Evolutionary conservation across 805 yeast genomes (phyloP).

Genomic region (Candida germanica): DNA sequence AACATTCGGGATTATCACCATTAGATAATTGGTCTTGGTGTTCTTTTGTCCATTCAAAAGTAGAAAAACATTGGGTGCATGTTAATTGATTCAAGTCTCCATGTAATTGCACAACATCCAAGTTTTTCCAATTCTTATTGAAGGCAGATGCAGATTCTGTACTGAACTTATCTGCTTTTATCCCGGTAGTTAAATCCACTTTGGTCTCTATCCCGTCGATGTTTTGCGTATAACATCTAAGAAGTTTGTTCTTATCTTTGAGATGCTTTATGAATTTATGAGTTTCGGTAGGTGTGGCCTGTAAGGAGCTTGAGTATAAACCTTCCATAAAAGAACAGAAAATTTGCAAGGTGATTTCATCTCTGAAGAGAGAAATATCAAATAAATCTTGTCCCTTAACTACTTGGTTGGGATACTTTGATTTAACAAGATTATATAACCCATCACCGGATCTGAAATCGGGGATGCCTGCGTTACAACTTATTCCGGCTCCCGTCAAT

Average conservation of each 20-base stretch:
- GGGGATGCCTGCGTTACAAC: conserved; percentile 96
- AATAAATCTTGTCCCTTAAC: conserved; percentile 88
- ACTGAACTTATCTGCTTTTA: conserved; percentile 30
- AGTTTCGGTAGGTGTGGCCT: conserved; percentile 79
- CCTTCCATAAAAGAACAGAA: conserved; percentile 89
- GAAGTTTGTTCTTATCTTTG: conserved; percentile 59
- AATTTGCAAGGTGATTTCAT: conserved; percentile 59
- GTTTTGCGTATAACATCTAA: conserved; percentile 91
- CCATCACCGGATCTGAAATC: conserved; percentile 88
- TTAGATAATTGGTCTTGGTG: conserved; percentile 45
- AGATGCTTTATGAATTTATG: conserved; percentile 68
- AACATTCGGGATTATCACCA: conserved; percentile 78
- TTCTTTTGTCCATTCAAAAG: conserved; percentile 59
- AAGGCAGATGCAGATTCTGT: conserved; percentile 17
- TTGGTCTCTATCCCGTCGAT: conserved; percentile 82
- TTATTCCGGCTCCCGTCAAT: conserved; percentile 94
- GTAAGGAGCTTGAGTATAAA: conserved; percentile 57
- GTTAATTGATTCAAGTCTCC: conserved; percentile 78
- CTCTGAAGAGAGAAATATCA: conserved; percentile 78
- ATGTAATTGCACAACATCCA: conserved; percentile 85
- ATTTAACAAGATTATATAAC: conserved; percentile 69
- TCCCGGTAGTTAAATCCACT: conserved; percentile 61
- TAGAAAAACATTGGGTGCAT: conserved; percentile 68
- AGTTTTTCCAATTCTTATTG: conserved; percentile 52
- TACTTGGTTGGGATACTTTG: conserved; percentile 55